Evolutionary conservation across 805 yeast genomes (phyloP), one percentile per base, ranked within the genome.

Genomic region (Aciculoconidium aculeatum): DNA sequence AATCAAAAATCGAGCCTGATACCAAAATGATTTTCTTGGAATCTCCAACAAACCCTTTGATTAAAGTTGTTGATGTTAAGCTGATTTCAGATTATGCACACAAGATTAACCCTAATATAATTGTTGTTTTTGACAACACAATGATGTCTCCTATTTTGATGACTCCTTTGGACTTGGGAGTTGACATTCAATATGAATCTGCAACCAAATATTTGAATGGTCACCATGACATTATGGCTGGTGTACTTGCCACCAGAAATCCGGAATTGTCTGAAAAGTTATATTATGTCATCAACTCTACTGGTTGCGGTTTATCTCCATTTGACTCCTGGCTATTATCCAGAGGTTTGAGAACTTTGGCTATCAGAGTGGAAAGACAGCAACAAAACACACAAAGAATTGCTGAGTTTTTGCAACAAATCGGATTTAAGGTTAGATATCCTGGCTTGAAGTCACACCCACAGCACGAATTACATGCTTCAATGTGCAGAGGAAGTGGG

Each of bases 151-250:
- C 96, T 8, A 57, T 88, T 37, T 67, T 80, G 47, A 77, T 84
- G 77, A 70, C 80, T 14, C 96, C 97, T 4, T 66, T 88, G 41
- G 85, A 83, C 43, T 71, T 82, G 42, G 94, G 92, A 6, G 90
- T 78, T 21, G 96, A 88, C 51, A 83, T 88, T 34, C 95, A 84
- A 34, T 90, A 88, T 54, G 97, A 88, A 53, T 78, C 90, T 8
- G 96, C 94, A 10, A 88, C 97, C 23, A 88, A 88, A 58, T 88
- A 84, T 51, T 65, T 88, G 43, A 82, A 87, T 47, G 96, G 96
- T 6, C 97, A 88, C 54, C 97, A 88, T 56, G 96, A 90, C 54
- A 75, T 88, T 45, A 88, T 88, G 97, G 96, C 95, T 14, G 97
- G 97, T 34, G 77, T 83, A 10, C 64, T 88, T 34, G 94, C 95